Evolutionary conservation across 2,329 filamentous ascomycete genomes (phyloP).

Genomic region (Penicillium sp.): DNA sequence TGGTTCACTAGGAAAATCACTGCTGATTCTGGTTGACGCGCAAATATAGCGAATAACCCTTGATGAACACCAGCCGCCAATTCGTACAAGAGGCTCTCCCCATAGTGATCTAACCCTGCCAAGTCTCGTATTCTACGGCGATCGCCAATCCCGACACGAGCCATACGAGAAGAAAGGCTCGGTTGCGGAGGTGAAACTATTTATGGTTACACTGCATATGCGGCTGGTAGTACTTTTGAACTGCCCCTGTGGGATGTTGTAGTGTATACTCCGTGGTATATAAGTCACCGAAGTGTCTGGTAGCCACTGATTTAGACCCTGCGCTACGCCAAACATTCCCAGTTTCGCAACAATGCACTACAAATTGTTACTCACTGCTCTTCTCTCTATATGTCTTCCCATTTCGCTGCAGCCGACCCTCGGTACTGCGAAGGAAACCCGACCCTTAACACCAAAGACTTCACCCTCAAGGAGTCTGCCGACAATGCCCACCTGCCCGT

Average conservation of each 20-base stretch:
- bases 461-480: slow-evolving; percentile 16
- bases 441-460: slow-evolving; percentile 4
- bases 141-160: neutral
- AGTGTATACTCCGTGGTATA: too few relatives aligned
- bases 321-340: neutral
- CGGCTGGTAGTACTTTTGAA: neutral
- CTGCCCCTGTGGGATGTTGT: too few relatives aligned
- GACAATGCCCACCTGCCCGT: slow-evolving; percentile 11
- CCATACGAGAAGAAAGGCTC: neutral
- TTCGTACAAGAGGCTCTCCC: too few relatives aligned
- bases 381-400: neutral
- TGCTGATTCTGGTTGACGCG: too few relatives aligned
- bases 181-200: neutral
- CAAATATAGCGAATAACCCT: too few relatives aligned
- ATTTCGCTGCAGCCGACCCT: slow-evolving; percentile 1
- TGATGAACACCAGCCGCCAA: too few relatives aligned
- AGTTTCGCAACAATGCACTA: neutral
- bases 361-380: neutral
- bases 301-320: too few relatives aligned
- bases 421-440: slow-evolving; percentile 10
- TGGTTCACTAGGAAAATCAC: too few relatives aligned
- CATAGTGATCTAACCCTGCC: neutral
- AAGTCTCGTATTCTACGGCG: neutral
- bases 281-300: too few relatives aligned
- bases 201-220: neutral